These are phyloP conservation scores for Sambucus nigra DNA, from an alignment of 129 eudicot genomes.

Conservation along the genomic window DNA sequence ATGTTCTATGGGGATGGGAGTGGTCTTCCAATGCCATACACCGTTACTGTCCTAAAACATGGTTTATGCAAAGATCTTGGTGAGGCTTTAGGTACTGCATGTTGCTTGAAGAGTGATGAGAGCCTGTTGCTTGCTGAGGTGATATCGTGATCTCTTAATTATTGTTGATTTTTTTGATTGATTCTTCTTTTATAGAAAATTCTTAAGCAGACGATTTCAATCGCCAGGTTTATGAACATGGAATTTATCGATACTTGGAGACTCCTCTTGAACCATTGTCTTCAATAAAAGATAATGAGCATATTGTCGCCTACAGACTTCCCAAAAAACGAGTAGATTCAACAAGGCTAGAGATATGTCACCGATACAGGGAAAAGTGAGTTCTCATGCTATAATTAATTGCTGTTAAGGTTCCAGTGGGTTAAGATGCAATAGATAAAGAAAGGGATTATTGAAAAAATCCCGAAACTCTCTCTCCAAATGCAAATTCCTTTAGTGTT, in stretches of 20 bases:
- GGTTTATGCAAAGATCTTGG: constrained; percentile 73
- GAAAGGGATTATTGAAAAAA: too few species aligned
- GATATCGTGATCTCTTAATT: neutral
- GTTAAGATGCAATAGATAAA: too few species aligned
- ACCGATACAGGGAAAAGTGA: constrained; percentile 65
- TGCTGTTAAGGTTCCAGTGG: neutral
- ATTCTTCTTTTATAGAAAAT: neutral
- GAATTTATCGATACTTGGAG: constrained; percentile 62
- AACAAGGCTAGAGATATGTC: constrained; percentile 72
- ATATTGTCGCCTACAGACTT: constrained; percentile 81
- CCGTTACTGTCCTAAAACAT: constrained; percentile 66
- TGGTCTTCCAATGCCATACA: constrained; percentile 88
- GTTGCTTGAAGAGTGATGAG: constrained; percentile 69
- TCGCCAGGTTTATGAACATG: constrained; percentile 68
- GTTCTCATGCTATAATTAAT: constrained; percentile 11
- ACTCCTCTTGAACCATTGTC: constrained; percentile 52
- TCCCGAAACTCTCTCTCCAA: too few species aligned
- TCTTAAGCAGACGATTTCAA: constrained; percentile 7
- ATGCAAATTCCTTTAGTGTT: too few species aligned
- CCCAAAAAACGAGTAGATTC: constrained; percentile 43
- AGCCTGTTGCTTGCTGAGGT: constrained; percentile 92
- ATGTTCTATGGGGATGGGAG: constrained; percentile 84
- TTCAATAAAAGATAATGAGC: constrained; percentile 76
- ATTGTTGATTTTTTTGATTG: neutral
- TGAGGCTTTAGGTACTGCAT: constrained; percentile 57